Evolutionary conservation across 257 asterid species (phyloP).

Genomic region (Plectranthus barbatus): DNA sequence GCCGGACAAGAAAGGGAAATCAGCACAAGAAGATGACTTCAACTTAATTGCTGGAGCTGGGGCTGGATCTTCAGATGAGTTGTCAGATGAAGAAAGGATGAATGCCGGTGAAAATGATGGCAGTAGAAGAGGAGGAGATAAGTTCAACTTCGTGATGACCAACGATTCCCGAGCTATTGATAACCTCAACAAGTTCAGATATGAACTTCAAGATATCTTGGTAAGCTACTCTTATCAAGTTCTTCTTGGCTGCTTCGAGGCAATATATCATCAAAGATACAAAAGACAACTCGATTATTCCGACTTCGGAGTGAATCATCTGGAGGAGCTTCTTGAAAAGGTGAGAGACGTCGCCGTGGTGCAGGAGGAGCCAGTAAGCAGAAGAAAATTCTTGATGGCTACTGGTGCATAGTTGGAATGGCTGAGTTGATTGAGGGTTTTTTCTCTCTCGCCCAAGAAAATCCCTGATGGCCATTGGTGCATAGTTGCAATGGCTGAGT

Average conservation of each 20-base stretch:
- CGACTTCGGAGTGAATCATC: slow-evolving; percentile 54
- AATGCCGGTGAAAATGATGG: too few species aligned
- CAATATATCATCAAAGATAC: slow-evolving; percentile 64
- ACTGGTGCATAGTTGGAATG: slow-evolving; percentile 40
- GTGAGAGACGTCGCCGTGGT: slow-evolving; percentile 63
- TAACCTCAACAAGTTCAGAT: slow-evolving; percentile 47
- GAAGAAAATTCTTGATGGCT: slow-evolving; percentile 56
- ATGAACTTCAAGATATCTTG: slow-evolving; percentile 83
- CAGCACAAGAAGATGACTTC: slow-evolving; percentile 26
- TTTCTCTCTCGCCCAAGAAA: too few species aligned
- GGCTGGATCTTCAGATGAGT: slow-evolving; percentile 57
- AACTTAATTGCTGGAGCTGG: slow-evolving; percentile 21
- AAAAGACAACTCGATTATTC: slow-evolving; percentile 60
- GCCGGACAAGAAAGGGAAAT: slow-evolving; percentile 46
- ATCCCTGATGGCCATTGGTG: slow-evolving; percentile 50
- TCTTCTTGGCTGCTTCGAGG: slow-evolving; percentile 58
- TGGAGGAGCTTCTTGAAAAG: slow-evolving; percentile 73
- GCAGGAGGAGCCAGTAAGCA: slow-evolving; percentile 66
- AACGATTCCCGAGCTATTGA: background rate
- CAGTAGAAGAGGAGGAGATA: slow-evolving; percentile 4
- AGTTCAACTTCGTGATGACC: slow-evolving; percentile 5
- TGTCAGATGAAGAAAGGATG: slow-evolving; percentile 44
- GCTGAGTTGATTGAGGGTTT: too few species aligned
- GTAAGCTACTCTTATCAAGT: slow-evolving; percentile 80
- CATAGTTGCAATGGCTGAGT: too few species aligned